Conservation (phyloP, 2,329 filamentous ascomycete species). For the Scolecobasidium constrictum region DNA sequence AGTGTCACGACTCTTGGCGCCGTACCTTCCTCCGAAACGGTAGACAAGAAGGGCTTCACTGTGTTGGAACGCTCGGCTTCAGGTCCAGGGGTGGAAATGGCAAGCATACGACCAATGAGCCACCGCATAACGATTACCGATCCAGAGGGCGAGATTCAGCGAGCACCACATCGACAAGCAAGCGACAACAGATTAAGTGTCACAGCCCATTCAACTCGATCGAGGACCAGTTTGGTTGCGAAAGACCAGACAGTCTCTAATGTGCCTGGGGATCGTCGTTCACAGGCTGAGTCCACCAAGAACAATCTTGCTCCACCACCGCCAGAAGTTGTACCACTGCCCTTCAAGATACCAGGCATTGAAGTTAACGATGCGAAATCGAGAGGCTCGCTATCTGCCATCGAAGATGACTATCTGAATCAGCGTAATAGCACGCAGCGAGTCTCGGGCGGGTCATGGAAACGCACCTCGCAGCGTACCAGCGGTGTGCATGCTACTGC, state of each 20-base stretch:
- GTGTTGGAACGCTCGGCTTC: conserved; percentile 25
- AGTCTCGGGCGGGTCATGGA: conserved; percentile 11
- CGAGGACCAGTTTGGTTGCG: not conserved
- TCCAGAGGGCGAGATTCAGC: not conserved
- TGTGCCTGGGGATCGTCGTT: not conserved
- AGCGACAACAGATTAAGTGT: not conserved
- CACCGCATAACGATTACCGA: not conserved
- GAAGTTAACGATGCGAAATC: conserved; percentile 37
- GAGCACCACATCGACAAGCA: not conserved
- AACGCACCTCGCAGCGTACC: not conserved
- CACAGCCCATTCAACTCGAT: not conserved
- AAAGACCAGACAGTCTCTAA: not conserved
- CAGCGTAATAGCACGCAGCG: conserved; percentile 16
- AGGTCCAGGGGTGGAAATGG: conserved; percentile 42
- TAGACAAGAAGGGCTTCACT: conserved; percentile 22
- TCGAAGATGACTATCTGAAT: conserved; percentile 15
- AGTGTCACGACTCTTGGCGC: conserved; percentile 38
- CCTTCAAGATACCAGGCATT: conserved; percentile 47
- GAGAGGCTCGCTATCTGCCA: conserved; percentile 47
- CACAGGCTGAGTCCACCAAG: not conserved
- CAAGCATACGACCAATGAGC: conserved; percentile 10
- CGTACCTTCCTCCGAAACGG: conserved; percentile 27
- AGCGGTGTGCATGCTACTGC: conserved; percentile 7
- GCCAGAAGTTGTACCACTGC: conserved; percentile 52
- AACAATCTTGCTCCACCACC: conserved; percentile 21